Conservation (phyloP, 108 stramenopile genomes). For the Ochromonas danica region DNA sequence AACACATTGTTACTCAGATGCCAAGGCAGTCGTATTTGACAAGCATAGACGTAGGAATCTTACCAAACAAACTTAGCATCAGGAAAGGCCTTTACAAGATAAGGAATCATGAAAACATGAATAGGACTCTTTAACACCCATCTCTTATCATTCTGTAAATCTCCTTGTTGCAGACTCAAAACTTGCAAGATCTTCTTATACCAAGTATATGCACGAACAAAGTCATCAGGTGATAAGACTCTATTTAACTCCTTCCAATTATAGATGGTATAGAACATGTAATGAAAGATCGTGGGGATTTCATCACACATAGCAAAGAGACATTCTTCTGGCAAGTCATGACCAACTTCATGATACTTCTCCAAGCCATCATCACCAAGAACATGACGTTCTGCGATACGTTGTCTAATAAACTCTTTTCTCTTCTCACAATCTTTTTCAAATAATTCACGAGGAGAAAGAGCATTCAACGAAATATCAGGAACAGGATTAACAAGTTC, state of each 20-base stretch:
- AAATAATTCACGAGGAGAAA: background rate
- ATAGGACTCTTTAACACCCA: slow-evolving; percentile 9
- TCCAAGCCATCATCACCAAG: slow-evolving; percentile 21
- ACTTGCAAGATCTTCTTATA: slow-evolving; percentile 7
- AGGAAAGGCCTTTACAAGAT: background rate
- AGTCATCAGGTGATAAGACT: background rate
- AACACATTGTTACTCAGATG: too few relatives aligned
- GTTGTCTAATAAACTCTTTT: slow-evolving; percentile 3
- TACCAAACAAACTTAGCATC: slow-evolving; percentile 28
- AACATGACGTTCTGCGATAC: background rate
- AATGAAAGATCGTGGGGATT: background rate
- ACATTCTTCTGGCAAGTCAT: slow-evolving; percentile 35
- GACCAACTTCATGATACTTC: slow-evolving; percentile 40
- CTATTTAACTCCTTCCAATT: background rate
- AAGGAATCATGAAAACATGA: background rate
- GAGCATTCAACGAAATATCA: background rate
- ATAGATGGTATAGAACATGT: background rate
- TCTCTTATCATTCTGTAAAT: background rate
- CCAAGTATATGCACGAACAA: background rate
- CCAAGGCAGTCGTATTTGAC: too few relatives aligned
- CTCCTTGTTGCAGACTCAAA: background rate
- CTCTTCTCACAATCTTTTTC: background rate
- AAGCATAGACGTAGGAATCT: too few relatives aligned
- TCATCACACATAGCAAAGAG: slow-evolving; percentile 3
- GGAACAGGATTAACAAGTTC: slow-evolving; percentile 11